These are phyloP conservation scores for Lachnellula arida DNA, from an alignment of 2,329 filamentous ascomycete species.

Conservation along the genomic window DNA sequence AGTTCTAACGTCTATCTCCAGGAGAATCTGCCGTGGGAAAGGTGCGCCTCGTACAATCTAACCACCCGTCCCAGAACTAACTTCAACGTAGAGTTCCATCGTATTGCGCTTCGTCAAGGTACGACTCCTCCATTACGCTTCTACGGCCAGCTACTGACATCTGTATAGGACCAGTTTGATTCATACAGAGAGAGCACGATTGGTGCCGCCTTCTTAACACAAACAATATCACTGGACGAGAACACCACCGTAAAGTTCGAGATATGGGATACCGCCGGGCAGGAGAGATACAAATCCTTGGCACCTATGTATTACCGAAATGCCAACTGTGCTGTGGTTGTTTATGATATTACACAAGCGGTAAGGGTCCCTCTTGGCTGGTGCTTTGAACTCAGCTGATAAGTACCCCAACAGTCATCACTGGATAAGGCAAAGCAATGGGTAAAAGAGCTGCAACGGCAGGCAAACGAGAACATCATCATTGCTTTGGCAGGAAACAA, in stretches of 20 bases:
- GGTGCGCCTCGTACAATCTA: constrained; percentile 46
- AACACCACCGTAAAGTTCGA: constrained; percentile 99
- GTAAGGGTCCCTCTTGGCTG: constrained; percentile 46
- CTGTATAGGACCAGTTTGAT: constrained; percentile 89
- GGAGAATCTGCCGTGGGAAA: constrained; percentile 99
- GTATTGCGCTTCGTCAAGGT: constrained; percentile 98
- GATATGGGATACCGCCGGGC: constrained; percentile 98
- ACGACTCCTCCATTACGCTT: constrained; percentile 27
- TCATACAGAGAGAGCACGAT: constrained; percentile 42
- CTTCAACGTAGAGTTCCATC: constrained; percentile 72
- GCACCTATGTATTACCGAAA: constrained; percentile 99
- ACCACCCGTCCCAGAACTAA: constrained; percentile 15
- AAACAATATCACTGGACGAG: constrained; percentile 97
- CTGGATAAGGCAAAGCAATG: constrained; percentile 98
- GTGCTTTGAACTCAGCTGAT: constrained; percentile 6
- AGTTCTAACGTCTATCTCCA: constrained; percentile 44
- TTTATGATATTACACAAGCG: constrained; percentile 99
- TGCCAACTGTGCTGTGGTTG: constrained; percentile 97
- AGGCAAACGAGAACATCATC: constrained; percentile 99
- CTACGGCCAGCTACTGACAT: constrained; percentile 3
- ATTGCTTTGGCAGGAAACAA: constrained; percentile 98
- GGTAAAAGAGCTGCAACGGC: constrained; percentile 97
- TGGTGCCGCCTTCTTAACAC: constrained; percentile 92
- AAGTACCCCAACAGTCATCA: constrained; percentile 60
- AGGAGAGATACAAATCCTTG: constrained; percentile 98